Conservation (phyloP, 2,329 filamentous ascomycete genomes). For the Penicillium polonicum region DNA sequence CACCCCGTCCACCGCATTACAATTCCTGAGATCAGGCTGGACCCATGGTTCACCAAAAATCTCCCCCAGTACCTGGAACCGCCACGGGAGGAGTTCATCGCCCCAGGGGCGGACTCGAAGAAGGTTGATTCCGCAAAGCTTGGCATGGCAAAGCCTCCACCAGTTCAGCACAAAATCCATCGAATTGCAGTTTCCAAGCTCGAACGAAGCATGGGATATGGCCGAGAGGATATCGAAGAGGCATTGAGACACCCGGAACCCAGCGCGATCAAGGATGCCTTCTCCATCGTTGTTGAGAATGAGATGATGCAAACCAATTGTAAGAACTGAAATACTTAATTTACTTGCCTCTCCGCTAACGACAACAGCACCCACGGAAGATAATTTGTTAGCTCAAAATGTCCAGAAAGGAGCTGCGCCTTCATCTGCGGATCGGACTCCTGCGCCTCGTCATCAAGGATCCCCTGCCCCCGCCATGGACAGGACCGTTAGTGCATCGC, state of each 20-base stretch:
- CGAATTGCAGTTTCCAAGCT: conserved; percentile 92
- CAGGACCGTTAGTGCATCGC: conserved; percentile 28
- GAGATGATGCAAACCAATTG: conserved; percentile 94
- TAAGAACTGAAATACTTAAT: conserved; percentile 52
- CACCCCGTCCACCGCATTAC: conserved; percentile 93
- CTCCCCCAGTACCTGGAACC: conserved; percentile 83
- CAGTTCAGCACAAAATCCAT: conserved; percentile 85
- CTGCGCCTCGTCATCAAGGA: conserved; percentile 23
- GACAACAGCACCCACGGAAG: conserved; percentile 37
- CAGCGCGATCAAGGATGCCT: conserved; percentile 97
- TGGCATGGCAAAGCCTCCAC: conserved; percentile 72
- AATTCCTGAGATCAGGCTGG: conserved; percentile 86
- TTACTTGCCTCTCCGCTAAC: conserved; percentile 7
- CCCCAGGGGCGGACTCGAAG: conserved; percentile 90
- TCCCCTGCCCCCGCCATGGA: conserved; percentile 21
- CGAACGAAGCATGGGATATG: conserved; percentile 97
- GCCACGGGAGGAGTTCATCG: conserved; percentile 86
- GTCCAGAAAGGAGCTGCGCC: conserved; percentile 25
- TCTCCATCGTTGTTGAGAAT: conserved; percentile 96
- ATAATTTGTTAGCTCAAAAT: conserved; percentile 31
- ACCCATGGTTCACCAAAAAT: conserved; percentile 90
- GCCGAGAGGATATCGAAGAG: conserved; percentile 90
- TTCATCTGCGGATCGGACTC: conserved; percentile 30
- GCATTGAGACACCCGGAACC: conserved; percentile 88
- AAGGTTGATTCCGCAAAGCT: conserved; percentile 81